Percentiles rank a stretch among this genome's conserved stretches.
phyloP scores from a whole-genome alignment of 805 yeast genomes.

The Isabelozyma rhagii region DNA sequence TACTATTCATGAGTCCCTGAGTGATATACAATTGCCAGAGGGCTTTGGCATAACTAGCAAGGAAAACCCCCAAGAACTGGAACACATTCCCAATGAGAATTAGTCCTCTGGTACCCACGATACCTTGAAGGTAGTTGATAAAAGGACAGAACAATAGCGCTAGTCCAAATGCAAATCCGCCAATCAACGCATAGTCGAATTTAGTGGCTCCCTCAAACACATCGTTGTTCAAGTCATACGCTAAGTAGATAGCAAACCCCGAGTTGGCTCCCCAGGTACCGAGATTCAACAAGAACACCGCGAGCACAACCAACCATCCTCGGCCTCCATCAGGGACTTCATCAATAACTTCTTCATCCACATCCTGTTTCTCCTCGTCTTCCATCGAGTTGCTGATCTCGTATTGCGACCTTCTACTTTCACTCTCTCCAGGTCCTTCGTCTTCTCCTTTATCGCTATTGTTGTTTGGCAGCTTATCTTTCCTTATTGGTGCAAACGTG shows the following conservation, averaged over 20 bases:
- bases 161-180: conserved; percentile 57
- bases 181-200: conserved; percentile 57
- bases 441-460: conserved; percentile 1
- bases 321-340: conserved; percentile 50
- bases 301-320: conserved; percentile 56
- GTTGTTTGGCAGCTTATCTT: neutral
- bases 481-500: neutral
- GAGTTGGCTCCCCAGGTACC: conserved; percentile 68
- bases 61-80: conserved; percentile 49
- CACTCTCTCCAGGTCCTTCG: conserved; percentile 1
- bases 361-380: neutral
- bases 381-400: conserved; percentile 7
- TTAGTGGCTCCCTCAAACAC: conserved; percentile 49
- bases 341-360: neutral
- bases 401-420: conserved; percentile 2
- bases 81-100: conserved; percentile 41
- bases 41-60: conserved; percentile 55
- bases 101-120: conserved; percentile 32
- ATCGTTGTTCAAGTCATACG: conserved; percentile 47
- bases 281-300: conserved; percentile 45
- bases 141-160: conserved; percentile 48
- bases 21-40: conserved; percentile 62
- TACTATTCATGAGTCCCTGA: conserved; percentile 62
- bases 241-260: conserved; percentile 56
- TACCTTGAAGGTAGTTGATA: conserved; percentile 39